These are phyloP conservation scores for Phytophthora sojae DNA, from an alignment of 352 stramenopile species.

Conservation along the genomic window DNA sequence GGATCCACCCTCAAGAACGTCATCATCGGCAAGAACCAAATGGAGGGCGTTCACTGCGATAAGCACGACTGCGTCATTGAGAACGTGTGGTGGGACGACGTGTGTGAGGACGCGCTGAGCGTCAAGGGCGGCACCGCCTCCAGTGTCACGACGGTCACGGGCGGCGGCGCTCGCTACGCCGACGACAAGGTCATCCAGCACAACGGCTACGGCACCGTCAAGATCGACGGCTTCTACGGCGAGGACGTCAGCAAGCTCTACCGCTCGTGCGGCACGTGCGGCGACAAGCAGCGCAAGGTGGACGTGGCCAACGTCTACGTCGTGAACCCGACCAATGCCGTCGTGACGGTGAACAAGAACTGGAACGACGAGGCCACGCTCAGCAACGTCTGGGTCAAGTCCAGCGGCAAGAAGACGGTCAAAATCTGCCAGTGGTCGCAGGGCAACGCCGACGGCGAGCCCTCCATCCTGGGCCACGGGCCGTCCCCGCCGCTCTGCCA, in stretches of 20 bases:
- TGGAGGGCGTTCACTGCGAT: not conserved
- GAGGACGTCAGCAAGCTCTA: constrained; percentile 12
- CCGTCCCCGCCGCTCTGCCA: not conserved
- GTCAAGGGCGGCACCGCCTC: not conserved
- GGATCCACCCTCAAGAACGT: not conserved
- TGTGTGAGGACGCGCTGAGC: not conserved
- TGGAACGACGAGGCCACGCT: no score
- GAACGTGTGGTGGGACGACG: not conserved
- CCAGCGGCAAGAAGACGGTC: constrained; percentile 6
- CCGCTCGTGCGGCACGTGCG: constrained; percentile 8
- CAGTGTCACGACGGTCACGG: no score
- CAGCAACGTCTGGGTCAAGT: constrained; percentile 40
- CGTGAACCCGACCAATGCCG: constrained; percentile 14
- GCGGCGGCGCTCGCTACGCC: constrained; percentile 39
- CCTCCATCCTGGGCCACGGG: constrained; percentile 1
- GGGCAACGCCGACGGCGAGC: constrained; percentile 30
- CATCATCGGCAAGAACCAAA: not conserved
- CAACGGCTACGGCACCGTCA: constrained; percentile 25
- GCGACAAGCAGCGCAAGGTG: constrained; percentile 21
- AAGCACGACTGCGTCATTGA: not conserved
- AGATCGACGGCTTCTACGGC: constrained; percentile 21
- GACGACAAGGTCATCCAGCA: constrained; percentile 57
- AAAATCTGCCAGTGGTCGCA: constrained; percentile 29
- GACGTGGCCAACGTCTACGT: constrained; percentile 26
- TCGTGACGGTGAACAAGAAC: constrained; percentile 34